Evolutionary conservation across 2,329 filamentous ascomycete genomes (phyloP), one percentile per base, ranked within the genome.

Genomic region (Chrysoporthe austroafricana): DNA sequence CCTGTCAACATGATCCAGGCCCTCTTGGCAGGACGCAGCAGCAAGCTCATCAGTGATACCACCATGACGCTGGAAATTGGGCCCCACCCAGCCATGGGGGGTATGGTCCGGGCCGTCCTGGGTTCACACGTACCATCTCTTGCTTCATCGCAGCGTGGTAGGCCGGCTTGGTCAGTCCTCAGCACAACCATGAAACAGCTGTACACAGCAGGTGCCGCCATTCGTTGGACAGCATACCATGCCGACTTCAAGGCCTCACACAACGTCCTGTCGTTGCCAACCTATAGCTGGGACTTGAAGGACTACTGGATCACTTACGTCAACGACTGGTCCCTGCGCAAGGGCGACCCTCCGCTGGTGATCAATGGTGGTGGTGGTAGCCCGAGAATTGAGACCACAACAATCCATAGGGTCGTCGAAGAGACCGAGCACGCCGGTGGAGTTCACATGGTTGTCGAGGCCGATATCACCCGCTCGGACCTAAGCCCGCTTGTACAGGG

Each of bases 21-120:
- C 4, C 79, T 94, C 0, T 79, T 85, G 13, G 82, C 81, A 50
- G 89, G 87, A 9, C 84, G 88, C 73, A 80, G 85, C 59, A 79
- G 83, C 18, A 85, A 84, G 68, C 76, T 84, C 18, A 86, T 91
- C 57, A 84, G 89, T 70, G 86, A 88, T 69, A 87, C 88, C 78
- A 90, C 89, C 5, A 83, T 88, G 39, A 92, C 88, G 85, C 79
- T 94, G 64, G 91, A 94, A 76, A 80, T 93, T 71, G 91, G 91
- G n/a, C 90, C 91, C 44, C 89, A 92, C 73, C 90, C 90, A 0
- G 86, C 92, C 21, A 90, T 87, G 76, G 84, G 84, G 56, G 85
- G 85, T 68, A 89, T 93, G 84, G 84, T 92, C 70, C 90, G 89
- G 79, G 84, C 86, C 16, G 87, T 85, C 5, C 83, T 91, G 64